Base-by-base conservation (phyloP, 2,329 filamentous ascomycete genomes). In the Monosporascus sp. region DNA sequence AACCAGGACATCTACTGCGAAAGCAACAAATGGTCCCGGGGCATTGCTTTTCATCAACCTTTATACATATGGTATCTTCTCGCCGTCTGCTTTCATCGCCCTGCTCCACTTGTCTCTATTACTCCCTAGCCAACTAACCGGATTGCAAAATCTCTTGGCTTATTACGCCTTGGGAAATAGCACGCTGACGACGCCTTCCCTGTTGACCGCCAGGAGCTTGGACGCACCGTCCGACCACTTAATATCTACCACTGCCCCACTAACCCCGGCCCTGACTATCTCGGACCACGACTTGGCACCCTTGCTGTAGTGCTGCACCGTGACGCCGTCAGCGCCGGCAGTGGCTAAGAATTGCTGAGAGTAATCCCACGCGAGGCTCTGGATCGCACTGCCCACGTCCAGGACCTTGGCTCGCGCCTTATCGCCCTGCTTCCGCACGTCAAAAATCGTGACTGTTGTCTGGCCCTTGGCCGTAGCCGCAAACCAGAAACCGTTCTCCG, bases 401-500 rank as follows among this genome's bases (percentile, higher is more conserved):
- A 99, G 78, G n/a, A 88, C 83, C 78, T 96, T 96, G 67, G 86
- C 85, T 64, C 85, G 81, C 5, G 86, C 86, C 19, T 88, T 86
- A 61, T 90, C 91, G 56, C 93, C 88, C 61, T 96, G 85, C 73
- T 96, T 97, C 63, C 94, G 87, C 56, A 99, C 79, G 70, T 97
- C 93, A 78, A 95, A 97, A 52, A 97, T 84, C 9, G 89, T 89
- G 38, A 96, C 86, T 24, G 79, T 86, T 22, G 85, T 88, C 59
- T 91, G 89, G 31, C 85, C 86, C 70, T 91, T 86, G 54, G 87
- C 85, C 7, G 87, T 86, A 5, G 91, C 88, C 1, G 93, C 93
- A 59, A 99, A 86, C 90, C 92, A 97, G 64, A 89, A 96, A 24
- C 94, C 94, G 63, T 99, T 99, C 71, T 99, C 94, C 0, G 92